Conservation (phyloP, 2,329 filamentous ascomycete species). For the Neofusicoccum parvum region DNA sequence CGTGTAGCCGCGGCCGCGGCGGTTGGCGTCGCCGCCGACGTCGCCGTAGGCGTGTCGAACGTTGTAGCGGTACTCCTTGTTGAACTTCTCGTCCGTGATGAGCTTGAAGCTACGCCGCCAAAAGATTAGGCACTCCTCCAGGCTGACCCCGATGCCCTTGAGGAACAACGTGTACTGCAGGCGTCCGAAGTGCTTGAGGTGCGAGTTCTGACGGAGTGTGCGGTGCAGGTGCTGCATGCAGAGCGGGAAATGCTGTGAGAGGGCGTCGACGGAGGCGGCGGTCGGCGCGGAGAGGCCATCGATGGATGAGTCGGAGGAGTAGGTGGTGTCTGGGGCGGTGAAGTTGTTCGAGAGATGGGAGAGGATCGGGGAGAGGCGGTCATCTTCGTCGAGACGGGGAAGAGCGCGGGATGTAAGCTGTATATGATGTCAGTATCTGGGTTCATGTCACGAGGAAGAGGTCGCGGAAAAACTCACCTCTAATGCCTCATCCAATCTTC, state of each 20-base stretch:
- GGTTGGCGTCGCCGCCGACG: conserved; percentile 88
- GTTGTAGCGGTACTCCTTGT: conserved; percentile 97
- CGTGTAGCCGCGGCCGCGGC: conserved; percentile 82
- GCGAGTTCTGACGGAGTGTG: conserved; percentile 80
- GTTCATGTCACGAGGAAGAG: neutral
- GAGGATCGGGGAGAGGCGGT: conserved; percentile 76
- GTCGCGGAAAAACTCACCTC: conserved; percentile 61
- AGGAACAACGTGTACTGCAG: conserved; percentile 96
- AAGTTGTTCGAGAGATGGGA: conserved; percentile 94
- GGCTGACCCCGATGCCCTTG: conserved; percentile 86
- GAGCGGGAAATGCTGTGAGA: conserved; percentile 80
- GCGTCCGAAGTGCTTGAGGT: conserved; percentile 90
- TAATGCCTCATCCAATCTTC: conserved; percentile 75
- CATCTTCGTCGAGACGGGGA: conserved; percentile 92
- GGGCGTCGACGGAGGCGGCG: conserved; percentile 68
- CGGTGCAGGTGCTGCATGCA: conserved; percentile 94
- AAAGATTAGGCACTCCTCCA: conserved; percentile 91
- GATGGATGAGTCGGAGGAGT: conserved; percentile 71
- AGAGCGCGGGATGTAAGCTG: conserved; percentile 87
- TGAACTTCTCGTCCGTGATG: conserved; percentile 90
- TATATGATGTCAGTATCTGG: conserved; percentile 16
- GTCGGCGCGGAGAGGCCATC: conserved; percentile 69
- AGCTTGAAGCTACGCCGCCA: conserved; percentile 87
- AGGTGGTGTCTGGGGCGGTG: conserved; percentile 83
- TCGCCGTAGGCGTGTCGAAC: conserved; percentile 94